Base-by-base conservation (phyloP, 2,329 filamentous ascomycete species). In the Monosporascus sp. region DNA sequence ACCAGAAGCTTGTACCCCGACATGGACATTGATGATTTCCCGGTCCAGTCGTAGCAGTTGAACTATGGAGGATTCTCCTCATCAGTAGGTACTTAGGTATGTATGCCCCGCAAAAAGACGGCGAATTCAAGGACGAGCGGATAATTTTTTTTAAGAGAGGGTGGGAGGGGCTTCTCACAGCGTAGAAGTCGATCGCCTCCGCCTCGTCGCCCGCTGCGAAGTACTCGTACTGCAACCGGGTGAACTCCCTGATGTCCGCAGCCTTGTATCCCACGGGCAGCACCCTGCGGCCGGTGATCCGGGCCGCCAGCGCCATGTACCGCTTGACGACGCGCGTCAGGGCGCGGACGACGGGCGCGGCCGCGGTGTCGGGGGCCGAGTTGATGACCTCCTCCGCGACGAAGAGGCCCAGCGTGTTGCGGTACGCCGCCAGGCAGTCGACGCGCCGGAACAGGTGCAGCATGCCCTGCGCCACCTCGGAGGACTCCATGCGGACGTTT, bases 401-500 rank as follows among this genome's bases (percentile, higher is more conserved):
- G 37, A 64, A 41, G 11, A 65, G 41, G 14, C 66, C 66, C 0
- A 69, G 57, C 2, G 63, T 65, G 53, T 69, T 69, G 40, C 54
- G 24, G 48, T 68, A 68, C 8, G 50, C 53, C 3, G 62, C 52
- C 59, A 69, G 58, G 24, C 50, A 55, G 45, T 67, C 64, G 11
- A 67, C 53, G 4, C 54, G 56, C 7, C 55, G 54, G 52, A 69
- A 65, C 37, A 51, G 31, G 20, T 54, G 40, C 20, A 60, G 40
- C n/a, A 58, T n/a, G n/a, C 47, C 49, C 22, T 31, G 17, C 3
- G 43, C 62, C 9, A 35, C 31, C 31, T 35, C 31, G 58, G 66
- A 65, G 3, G 58, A 57, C 3, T 52, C 31, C 31, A 35, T 35
- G 31, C 31, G 11, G 6, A 35, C 31, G 11, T 35, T 35, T 35